phyloP scores from a whole-genome alignment of 306 rosid species.

The Rosa lucieae region DNA sequence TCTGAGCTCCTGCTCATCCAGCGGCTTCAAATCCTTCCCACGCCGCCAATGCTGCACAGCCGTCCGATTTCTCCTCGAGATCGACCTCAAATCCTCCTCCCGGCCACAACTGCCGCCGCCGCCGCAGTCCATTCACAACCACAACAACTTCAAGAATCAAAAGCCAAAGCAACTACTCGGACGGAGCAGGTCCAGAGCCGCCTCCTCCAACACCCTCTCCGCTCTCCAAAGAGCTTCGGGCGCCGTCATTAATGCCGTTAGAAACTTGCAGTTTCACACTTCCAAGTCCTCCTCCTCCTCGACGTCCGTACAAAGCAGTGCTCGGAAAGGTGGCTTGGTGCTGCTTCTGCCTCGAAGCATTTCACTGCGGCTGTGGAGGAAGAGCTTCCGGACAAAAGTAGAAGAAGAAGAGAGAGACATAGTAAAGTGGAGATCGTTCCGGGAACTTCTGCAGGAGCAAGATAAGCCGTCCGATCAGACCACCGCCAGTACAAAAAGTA shows the following conservation, averaged over 20 bases:
- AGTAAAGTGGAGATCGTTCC: conserved; percentile 39
- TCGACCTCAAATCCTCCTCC: conserved; percentile 41
- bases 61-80: conserved; percentile 47
- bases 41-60: conserved; percentile 72
- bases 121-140: background rate
- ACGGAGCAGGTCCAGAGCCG: conserved; percentile 21
- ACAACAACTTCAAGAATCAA: background rate
- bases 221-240: conserved; percentile 60
- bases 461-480: conserved; percentile 29
- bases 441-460: conserved; percentile 27
- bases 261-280: conserved; percentile 41
- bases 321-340: conserved; percentile 14
- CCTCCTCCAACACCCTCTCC: conserved; percentile 33
- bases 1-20: conserved; percentile 72
- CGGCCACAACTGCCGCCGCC: background rate
- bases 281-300: background rate
- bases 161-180: conserved; percentile 10
- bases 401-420: background rate
- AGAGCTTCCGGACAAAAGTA: conserved; percentile 48
- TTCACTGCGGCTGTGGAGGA: conserved; percentile 50
- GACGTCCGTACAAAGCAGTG: conserved; percentile 3
- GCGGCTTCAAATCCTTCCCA: conserved; percentile 75
- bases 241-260: conserved; percentile 52
- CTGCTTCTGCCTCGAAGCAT: conserved; percentile 42
- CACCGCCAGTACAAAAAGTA: conserved; percentile 14